A percentile compares a stretch with the other conserved stretches of the same genome.
These are phyloP conservation scores for Penicillium lagena DNA, from an alignment of 495 filamentous ascomycete species.

Conservation along the genomic window DNA sequence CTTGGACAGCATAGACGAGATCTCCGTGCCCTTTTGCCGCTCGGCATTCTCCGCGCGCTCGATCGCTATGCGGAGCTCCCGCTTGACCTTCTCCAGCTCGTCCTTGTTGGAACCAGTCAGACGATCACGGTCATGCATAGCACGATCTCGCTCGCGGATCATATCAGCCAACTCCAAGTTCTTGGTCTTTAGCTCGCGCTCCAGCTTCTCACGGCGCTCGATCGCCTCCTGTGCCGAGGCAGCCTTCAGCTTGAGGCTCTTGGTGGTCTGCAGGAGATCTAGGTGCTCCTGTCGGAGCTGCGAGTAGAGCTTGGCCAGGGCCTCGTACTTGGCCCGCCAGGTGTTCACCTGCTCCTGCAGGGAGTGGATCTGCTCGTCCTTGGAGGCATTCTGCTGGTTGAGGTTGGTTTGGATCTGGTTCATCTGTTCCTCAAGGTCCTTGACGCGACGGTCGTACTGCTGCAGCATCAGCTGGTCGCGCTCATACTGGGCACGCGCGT, in stretches of 20 bases:
- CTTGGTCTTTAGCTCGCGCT: slow-evolving; percentile 97
- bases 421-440: slow-evolving; percentile 85
- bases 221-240: slow-evolving; percentile 96
- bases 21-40: slow-evolving; percentile 83
- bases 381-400: slow-evolving; percentile 77
- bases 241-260: slow-evolving; percentile 90
- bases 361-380: slow-evolving; percentile 88
- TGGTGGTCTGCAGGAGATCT: slow-evolving; percentile 90
- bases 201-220: slow-evolving; percentile 86
- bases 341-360: slow-evolving; percentile 94
- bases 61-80: slow-evolving; percentile 88
- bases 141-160: slow-evolving; percentile 94
- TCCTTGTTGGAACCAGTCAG: slow-evolving; percentile 80
- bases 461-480: slow-evolving; percentile 94
- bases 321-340: slow-evolving; percentile 95
- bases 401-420: slow-evolving; percentile 73
- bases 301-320: slow-evolving; percentile 92
- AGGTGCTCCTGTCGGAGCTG: slow-evolving; percentile 94
- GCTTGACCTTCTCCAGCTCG: slow-evolving; percentile 90
- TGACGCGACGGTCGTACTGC: slow-evolving; percentile 91
- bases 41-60: slow-evolving; percentile 93
- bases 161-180: slow-evolving; percentile 97
- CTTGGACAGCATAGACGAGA: slow-evolving; percentile 87
- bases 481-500: slow-evolving; percentile 91
- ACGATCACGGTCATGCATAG: slow-evolving; percentile 88